These are phyloP conservation scores for Tribonema minus DNA, from an alignment of 108 stramenopile genomes.

Conservation along the genomic window DNA sequence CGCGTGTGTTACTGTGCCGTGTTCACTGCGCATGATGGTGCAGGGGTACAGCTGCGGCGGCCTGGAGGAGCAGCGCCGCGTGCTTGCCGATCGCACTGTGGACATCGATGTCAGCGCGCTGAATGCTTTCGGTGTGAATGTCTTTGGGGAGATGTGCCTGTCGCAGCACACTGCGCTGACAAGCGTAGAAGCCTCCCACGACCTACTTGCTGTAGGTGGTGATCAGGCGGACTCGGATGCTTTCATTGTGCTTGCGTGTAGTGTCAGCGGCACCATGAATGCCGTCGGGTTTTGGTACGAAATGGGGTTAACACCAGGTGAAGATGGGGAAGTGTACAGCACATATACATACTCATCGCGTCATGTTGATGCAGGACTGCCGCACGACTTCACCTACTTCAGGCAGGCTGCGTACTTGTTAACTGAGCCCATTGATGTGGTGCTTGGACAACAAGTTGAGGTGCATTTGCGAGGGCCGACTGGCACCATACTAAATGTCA, in stretches of 20 bases:
- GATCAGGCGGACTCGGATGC: not conserved
- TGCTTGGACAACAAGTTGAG: no score
- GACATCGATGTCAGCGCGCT: slow-evolving; percentile 37
- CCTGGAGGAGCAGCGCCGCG: slow-evolving; percentile 40
- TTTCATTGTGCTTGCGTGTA: not conserved
- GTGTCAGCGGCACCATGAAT: not conserved
- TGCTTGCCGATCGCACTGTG: slow-evolving; percentile 12
- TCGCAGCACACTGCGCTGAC: not conserved
- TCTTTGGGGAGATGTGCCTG: slow-evolving; percentile 41
- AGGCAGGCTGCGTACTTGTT: not conserved
- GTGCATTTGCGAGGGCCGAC: no score
- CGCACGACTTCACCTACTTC: not conserved
- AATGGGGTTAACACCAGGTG: not conserved
- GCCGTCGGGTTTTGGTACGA: not conserved
- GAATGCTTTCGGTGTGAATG: slow-evolving; percentile 45
- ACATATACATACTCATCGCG: not conserved
- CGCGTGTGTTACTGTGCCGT: slow-evolving; percentile 10
- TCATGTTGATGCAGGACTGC: not conserved
- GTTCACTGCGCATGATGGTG: slow-evolving; percentile 19
- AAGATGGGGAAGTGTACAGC: not conserved
- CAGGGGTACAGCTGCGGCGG: slow-evolving; percentile 31
- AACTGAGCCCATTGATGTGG: no score
- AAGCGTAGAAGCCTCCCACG: not conserved
- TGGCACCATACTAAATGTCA: no score
- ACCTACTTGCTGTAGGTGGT: not conserved